phyloP scores from a whole-genome alignment of 2,329 filamentous ascomycete genomes.

The Diaporthe citriasiana region DNA sequence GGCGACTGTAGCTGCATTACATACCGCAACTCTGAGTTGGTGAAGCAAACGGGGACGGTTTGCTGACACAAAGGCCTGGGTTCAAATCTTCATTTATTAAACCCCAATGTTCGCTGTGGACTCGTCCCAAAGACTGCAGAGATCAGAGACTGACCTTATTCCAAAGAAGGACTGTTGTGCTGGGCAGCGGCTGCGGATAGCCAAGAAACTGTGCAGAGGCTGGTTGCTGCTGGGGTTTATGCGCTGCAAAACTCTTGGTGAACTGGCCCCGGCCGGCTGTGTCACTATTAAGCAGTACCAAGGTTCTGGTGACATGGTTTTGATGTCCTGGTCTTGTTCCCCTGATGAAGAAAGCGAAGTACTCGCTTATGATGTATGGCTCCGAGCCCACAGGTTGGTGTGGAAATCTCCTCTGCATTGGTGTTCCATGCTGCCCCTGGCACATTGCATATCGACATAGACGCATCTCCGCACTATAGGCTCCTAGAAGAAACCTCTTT shows the following conservation, averaged over 20 bases:
- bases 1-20: too few relatives aligned
- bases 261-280: too few relatives aligned
- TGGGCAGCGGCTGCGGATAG: too few relatives aligned
- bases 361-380: not conserved
- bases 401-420: not conserved
- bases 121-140: not conserved
- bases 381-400: not conserved
- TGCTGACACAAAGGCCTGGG: too few relatives aligned
- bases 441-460: not conserved
- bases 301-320: not conserved
- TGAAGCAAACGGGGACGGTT: too few relatives aligned
- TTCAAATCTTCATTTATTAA: slow-evolving; percentile 56
- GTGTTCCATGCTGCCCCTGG: not conserved
- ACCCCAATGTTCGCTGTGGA: not conserved
- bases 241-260: too few relatives aligned
- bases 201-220: too few relatives aligned
- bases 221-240: too few relatives aligned
- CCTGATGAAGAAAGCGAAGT: not conserved
- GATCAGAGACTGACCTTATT: slow-evolving; percentile 39
- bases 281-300: not conserved
- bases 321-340: not conserved
- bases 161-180: too few relatives aligned
- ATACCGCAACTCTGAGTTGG: too few relatives aligned
- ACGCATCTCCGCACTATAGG: not conserved
- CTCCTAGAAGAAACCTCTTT: not conserved